Base-by-base conservation (phyloP, 1,139 yeast species). In the Yamadazyma membranifaciens region DNA sequence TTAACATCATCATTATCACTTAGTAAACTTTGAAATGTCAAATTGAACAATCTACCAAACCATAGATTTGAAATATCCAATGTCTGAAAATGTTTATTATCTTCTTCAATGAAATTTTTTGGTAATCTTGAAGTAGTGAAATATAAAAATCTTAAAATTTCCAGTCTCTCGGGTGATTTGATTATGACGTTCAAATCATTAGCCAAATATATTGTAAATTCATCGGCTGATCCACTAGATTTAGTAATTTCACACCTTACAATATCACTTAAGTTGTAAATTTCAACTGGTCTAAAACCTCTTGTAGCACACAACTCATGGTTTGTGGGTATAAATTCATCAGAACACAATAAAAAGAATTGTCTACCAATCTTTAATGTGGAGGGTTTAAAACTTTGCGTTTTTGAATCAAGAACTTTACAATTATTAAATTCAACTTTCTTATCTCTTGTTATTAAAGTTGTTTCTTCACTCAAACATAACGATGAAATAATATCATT, bases 321-420 rank as follows among this genome's bases (percentile, higher is more conserved):
- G 9, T 49, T 46, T 34, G 65, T 63, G 1, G 50, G 45, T 11
- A 59, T 49, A 28, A 56, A 47, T 9, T 63, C 62, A 34, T 59
- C 62, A n/a, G 62, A 59, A 50, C 72, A 67, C 52, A 87, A 61
- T 52, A 85, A 91, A 34, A 87, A 57, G 64, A 73, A 84, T 49
- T 79, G 81, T 41, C 83, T 74, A 9, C 96, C 96, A 44, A 88
- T 73, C 50, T 80, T 80, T 43, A 88, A 47, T 1, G 78, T 73
- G 1, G 84, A 83, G 0, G 86, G 82, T 12, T 55, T 44, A 47
- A 57, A 67, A 14, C 45, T 45, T 12, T 60, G 59, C 2, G 56
- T 48, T 2, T 40, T 50, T 1, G 58, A 50, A 36, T 80, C 79
- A 53, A 66, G 81, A 11, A 80, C 60, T 34, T 74, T 70, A 17